Conservation (phyloP, 805 yeast genomes). For the Diddensiella santjacobensis region DNA sequence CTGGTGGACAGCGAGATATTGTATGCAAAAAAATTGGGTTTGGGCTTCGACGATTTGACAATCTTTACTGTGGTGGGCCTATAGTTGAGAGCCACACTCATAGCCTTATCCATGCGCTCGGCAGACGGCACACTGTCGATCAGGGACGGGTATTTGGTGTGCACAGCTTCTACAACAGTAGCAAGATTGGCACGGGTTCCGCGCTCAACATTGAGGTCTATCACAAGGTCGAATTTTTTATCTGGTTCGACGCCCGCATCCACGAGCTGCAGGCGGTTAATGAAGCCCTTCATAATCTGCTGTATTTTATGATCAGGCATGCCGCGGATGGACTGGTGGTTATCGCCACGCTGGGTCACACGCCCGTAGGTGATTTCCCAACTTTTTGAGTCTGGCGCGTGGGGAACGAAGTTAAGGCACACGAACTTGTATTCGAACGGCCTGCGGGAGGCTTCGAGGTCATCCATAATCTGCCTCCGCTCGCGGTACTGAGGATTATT, state of each 20-base stretch:
- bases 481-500: conserved; percentile 76
- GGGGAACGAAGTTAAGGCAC: conserved; percentile 62
- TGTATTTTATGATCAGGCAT: conserved; percentile 49
- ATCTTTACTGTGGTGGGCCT: conserved; percentile 48
- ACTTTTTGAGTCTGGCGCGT: conserved; percentile 22
- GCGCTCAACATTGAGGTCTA: conserved; percentile 50
- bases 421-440: conserved; percentile 52
- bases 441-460: conserved; percentile 43
- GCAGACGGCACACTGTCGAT: conserved; percentile 41
- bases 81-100: conserved; percentile 49
- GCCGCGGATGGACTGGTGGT: conserved; percentile 76
- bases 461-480: conserved; percentile 59
- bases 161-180: conserved; percentile 39
- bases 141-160: conserved; percentile 43
- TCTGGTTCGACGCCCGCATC: conserved; percentile 53
- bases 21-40: conserved; percentile 6
- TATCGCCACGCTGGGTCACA: conserved; percentile 70
- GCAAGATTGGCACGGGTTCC: conserved; percentile 52
- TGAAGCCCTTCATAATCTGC: conserved; percentile 70
- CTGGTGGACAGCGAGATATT: background rate
- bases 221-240: conserved; percentile 56
- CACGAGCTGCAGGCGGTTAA: conserved; percentile 63
- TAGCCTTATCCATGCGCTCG: conserved; percentile 43
- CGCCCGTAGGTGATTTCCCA: conserved; percentile 50
- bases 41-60: conserved; percentile 19